These are phyloP conservation scores for Umbelopsis sp. DNA, from an alignment of 192 early-diverging fungal species.

Conservation along the genomic window DNA sequence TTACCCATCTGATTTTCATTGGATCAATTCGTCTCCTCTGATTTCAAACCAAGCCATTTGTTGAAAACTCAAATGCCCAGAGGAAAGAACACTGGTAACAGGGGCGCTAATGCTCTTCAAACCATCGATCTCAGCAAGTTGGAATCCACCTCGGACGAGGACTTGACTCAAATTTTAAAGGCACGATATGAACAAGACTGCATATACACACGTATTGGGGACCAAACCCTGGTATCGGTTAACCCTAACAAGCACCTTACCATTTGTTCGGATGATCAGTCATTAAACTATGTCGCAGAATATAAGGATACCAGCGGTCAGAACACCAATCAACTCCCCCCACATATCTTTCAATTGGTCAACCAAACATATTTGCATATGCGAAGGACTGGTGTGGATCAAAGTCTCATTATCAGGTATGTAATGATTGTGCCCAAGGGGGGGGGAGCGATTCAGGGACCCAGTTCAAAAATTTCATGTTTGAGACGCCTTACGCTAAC, in stretches of 20 bases:
- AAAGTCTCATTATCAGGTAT: constrained; percentile 39
- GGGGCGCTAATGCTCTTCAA: background rate
- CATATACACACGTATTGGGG: constrained; percentile 60
- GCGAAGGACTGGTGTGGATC: constrained; percentile 71
- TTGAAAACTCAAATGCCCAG: background rate
- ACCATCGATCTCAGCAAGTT: constrained; percentile 26
- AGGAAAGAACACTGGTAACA: constrained; percentile 17
- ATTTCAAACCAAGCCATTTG: background rate
- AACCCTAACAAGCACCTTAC: constrained; percentile 55
- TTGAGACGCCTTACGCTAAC: constrained; percentile 2
- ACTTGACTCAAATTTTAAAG: constrained; percentile 32
- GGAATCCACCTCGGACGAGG: constrained; percentile 7
- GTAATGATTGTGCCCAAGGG: constrained; percentile 10
- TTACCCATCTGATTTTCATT: background rate
- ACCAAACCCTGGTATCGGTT: constrained; percentile 62
- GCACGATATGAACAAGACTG: constrained; percentile 51
- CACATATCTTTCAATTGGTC: constrained; percentile 78
- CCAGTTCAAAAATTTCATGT: constrained; percentile 15
- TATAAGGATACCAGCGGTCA: constrained; percentile 59
- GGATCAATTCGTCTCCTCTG: background rate
- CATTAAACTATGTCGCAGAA: constrained; percentile 69
- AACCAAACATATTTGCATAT: constrained; percentile 81
- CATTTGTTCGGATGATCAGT: constrained; percentile 33
- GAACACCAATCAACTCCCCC: constrained; percentile 48
- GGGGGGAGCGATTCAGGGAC: background rate